phyloP scores from a whole-genome alignment of 768 basidiomycete genomes.

The Paxillus involutus region DNA sequence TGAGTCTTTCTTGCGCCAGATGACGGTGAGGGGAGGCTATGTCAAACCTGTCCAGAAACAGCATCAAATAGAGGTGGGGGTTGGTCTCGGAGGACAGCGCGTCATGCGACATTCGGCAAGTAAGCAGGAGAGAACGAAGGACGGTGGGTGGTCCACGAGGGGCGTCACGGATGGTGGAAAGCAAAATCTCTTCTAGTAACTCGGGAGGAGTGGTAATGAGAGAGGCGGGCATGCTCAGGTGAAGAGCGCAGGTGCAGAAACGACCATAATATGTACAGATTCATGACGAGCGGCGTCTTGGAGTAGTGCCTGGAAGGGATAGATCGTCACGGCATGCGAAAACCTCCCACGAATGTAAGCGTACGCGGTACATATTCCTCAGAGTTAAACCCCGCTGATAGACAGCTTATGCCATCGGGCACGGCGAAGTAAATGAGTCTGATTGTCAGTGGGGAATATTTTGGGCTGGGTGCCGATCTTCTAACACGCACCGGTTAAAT shows the following conservation, averaged over 20 bases:
- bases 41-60: constrained; percentile 54
- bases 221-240: constrained; percentile 32
- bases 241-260: constrained; percentile 13
- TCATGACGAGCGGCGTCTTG: constrained; percentile 29
- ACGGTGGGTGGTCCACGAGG: constrained; percentile 34
- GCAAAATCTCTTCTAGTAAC: constrained; percentile 35
- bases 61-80: constrained; percentile 34
- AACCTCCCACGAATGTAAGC: constrained; percentile 27
- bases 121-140: constrained; percentile 31
- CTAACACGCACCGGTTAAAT: constrained; percentile 12
- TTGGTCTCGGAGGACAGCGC: constrained; percentile 22
- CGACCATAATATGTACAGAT: constrained; percentile 23
- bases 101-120: constrained; percentile 34
- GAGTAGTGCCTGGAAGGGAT: constrained; percentile 24
- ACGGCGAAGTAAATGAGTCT: not conserved
- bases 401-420: constrained; percentile 18
- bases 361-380: not conserved
- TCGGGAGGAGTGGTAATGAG: constrained; percentile 33
- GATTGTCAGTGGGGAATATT: too few species aligned
- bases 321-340: constrained; percentile 27
- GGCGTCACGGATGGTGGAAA: constrained; percentile 29
- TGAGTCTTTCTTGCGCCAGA: constrained; percentile 26
- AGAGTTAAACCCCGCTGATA: constrained; percentile 12
- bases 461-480: not conserved
- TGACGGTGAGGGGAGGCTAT: constrained; percentile 40